Evolutionary conservation across 2,329 filamentous ascomycete genomes (phyloP), one percentile per base, ranked within the genome.

Genomic region (Cadophora sp.): DNA sequence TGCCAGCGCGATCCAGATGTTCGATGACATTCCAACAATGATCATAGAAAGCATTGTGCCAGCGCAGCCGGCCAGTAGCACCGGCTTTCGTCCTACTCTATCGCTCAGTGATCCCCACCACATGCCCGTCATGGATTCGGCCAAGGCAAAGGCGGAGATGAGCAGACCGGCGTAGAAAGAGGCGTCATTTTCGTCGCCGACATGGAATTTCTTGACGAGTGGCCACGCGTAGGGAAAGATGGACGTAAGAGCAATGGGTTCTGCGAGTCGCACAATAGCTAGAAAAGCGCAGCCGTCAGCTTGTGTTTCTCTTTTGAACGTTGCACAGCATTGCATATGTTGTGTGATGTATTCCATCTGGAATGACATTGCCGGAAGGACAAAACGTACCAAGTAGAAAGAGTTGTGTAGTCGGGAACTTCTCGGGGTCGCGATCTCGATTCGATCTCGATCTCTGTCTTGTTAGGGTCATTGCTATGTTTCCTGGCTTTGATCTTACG

Each of bases 191-290:
- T 89, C 87, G 74, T 87, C 85, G 70, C 91, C 92, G 73, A 94
- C 85, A 50, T 92, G 77, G 79, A 93, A 93, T 74, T 89, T 85
- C 80, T 92, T 92, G 73, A 95, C 90, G 73, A 95, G 89, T 69
- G 91, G 87, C 91, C 92, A 97, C 69, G 92, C 92, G 80, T 97
- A 97, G 24, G 94, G 94, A 76, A 95, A 97, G 80, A 97, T 96
- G 77, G 92, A 96, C 1, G 94, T 97, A 72, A 97, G 87, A 62
- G 94, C 94, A 75, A 97, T 95, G 26, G 94, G 94, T 80, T 97
- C 94, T 64, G 94, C 92, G 73, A 97, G 88, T 71, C 94, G 93
- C 77, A 97, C 94, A 84, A 97, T 93, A 79, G 93, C 72, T 73
- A 51, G 16, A 58, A 22, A 34, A 63, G 67, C 51, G 75, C 66